Conservation (phyloP, 495 filamentous ascomycete genomes). For the Penicillium flavigenum region DNA sequence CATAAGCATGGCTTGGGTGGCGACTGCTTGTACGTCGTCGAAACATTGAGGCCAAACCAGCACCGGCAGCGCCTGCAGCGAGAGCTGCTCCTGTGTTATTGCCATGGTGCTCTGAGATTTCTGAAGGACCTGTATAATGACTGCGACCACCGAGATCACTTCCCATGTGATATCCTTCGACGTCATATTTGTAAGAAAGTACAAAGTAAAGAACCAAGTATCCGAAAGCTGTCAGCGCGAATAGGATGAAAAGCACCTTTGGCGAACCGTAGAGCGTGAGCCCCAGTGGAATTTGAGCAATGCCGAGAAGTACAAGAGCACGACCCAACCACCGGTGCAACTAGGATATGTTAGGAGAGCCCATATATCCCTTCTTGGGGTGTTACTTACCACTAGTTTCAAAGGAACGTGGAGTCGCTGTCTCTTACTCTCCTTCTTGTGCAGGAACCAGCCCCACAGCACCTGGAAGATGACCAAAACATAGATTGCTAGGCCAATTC, state of each 20-base stretch:
- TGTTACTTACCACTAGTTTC: slow-evolving; percentile 60
- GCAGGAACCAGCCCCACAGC: slow-evolving; percentile 71
- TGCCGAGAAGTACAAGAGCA: slow-evolving; percentile 69
- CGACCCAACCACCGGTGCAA: slow-evolving; percentile 87
- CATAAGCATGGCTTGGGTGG: slow-evolving; percentile 35
- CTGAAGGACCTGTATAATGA: slow-evolving; percentile 47
- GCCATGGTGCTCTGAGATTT: slow-evolving; percentile 33
- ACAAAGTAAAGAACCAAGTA: slow-evolving; percentile 71
- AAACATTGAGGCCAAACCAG: slow-evolving; percentile 59
- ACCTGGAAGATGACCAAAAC: slow-evolving; percentile 78
- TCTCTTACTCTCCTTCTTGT: slow-evolving; percentile 60
- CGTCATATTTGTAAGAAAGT: slow-evolving; percentile 63
- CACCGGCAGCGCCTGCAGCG: slow-evolving; percentile 57
- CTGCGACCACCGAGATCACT: slow-evolving; percentile 55
- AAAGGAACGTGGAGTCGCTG: slow-evolving; percentile 58
- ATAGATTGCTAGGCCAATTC: slow-evolving; percentile 89
- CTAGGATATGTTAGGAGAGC: slow-evolving; percentile 29
- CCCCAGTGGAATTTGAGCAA: slow-evolving; percentile 85
- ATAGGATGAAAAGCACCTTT: slow-evolving; percentile 78
- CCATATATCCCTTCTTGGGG: background rate
- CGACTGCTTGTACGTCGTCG: slow-evolving; percentile 42
- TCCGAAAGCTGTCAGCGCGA: slow-evolving; percentile 66
- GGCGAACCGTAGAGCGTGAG: slow-evolving; percentile 93
- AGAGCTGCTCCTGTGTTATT: slow-evolving; percentile 35
- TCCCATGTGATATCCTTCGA: slow-evolving; percentile 44